Conservation (phyloP, 345 rosid genomes). For the Citrus australasica region DNA sequence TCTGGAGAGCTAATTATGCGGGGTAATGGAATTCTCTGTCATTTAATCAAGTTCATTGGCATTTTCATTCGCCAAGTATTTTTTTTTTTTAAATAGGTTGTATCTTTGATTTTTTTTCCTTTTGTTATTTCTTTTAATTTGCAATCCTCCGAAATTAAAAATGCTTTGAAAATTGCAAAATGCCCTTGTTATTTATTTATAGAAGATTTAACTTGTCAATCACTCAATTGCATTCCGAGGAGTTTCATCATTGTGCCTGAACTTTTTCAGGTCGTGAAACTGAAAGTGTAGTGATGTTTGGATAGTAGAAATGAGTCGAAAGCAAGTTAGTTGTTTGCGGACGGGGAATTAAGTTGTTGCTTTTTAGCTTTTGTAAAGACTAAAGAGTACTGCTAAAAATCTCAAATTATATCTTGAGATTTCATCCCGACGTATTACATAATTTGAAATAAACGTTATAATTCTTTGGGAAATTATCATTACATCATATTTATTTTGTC, state of each 20-base stretch:
- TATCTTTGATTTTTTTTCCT: neutral
- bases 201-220: neutral
- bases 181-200: neutral
- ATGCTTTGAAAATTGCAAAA: neutral
- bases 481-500: fast-evolving
- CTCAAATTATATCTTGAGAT: no score
- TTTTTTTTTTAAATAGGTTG: neutral
- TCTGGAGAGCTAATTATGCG: neutral
- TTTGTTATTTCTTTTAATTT: neutral
- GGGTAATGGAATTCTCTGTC: neutral
- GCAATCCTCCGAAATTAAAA: neutral
- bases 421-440: no score
- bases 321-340: no score
- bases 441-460: no score
- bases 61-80: neutral
- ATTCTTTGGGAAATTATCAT: no score
- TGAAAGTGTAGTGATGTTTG: no score
- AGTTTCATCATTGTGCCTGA: neutral
- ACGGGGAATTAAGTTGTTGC: no score
- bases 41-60: neutral
- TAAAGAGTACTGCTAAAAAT: no score
- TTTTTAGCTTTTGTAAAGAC: no score
- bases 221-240: neutral
- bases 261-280: neutral
- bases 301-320: no score